A percentile compares a stretch with the other conserved stretches of the same genome.
Evolutionary conservation across 345 rosid species (phyloP).

Genomic region (Atalantia buxifolia): DNA sequence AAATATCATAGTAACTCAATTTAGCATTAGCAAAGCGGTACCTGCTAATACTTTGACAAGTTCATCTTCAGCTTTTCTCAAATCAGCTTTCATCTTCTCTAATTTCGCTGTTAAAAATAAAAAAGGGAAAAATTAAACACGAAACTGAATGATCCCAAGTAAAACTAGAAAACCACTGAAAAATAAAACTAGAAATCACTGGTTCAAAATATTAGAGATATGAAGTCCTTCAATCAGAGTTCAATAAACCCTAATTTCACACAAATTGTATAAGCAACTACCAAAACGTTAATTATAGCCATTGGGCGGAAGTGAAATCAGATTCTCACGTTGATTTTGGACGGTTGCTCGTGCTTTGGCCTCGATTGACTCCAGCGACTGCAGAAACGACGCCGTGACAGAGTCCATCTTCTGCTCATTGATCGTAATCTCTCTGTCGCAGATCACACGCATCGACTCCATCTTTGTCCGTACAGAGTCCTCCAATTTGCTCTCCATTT

Average conservation of each 20-base stretch:
- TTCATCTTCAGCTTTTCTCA: constrained; percentile 80
- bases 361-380: constrained; percentile 42
- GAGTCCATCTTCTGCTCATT: constrained; percentile 51
- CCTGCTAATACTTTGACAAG: constrained; percentile 79
- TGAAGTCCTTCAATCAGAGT: constrained; percentile 10
- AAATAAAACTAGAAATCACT: neutral
- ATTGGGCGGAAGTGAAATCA: neutral
- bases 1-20: neutral
- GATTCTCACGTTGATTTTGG: constrained; percentile 46
- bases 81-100: constrained; percentile 46
- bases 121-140: neutral
- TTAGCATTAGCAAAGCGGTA: constrained; percentile 10
- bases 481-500: constrained; percentile 26
- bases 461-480: constrained; percentile 38
- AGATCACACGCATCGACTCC: constrained; percentile 51
- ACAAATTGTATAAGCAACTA: neutral
- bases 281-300: neutral
- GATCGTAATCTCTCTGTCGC: constrained; percentile 34
- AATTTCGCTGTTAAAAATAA: constrained; percentile 41
- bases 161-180: neutral
- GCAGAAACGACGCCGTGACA: constrained; percentile 37
- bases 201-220: neutral
- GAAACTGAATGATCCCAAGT: neutral
- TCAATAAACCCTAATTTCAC: constrained; percentile 25
- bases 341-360: constrained; percentile 46